These are phyloP conservation scores for Carex littledalei DNA, from an alignment of 176 grass and related monocot genomes.

Conservation along the genomic window DNA sequence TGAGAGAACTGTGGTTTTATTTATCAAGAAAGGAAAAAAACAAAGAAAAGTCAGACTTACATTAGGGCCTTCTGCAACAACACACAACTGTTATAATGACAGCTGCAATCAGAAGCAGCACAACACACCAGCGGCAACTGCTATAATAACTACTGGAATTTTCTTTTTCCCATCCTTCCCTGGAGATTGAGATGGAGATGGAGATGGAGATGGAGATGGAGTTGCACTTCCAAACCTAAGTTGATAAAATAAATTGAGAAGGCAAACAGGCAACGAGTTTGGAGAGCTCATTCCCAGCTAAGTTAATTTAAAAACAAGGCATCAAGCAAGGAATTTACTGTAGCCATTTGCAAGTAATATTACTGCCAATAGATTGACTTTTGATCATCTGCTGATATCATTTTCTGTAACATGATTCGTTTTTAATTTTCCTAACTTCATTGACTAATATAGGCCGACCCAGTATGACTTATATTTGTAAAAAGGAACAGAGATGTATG, in stretches of 20 bases:
- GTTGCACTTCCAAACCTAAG: background rate
- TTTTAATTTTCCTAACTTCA: background rate
- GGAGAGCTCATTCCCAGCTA: background rate
- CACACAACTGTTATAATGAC: background rate
- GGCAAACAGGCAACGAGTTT: background rate
- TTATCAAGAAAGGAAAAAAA: background rate
- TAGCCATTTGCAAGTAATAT: background rate
- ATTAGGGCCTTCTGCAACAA: background rate
- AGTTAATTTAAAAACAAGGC: background rate
- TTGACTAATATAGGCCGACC: background rate
- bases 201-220: no score
- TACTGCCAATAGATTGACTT: background rate
- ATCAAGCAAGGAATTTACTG: background rate
- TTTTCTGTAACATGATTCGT: background rate
- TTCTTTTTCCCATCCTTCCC: background rate
- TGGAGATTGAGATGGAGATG: no score
- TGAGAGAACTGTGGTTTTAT: background rate
- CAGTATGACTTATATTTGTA: background rate
- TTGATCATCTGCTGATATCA: background rate
- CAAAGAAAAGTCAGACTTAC: background rate
- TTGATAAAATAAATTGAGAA: background rate
- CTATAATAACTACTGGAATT: background rate
- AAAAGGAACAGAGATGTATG: slow-evolving; percentile 10
- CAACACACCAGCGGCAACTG: background rate
- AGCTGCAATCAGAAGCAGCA: background rate